Base-by-base conservation (phyloP, 495 filamentous ascomycete genomes). In the Podospora conica region DNA sequence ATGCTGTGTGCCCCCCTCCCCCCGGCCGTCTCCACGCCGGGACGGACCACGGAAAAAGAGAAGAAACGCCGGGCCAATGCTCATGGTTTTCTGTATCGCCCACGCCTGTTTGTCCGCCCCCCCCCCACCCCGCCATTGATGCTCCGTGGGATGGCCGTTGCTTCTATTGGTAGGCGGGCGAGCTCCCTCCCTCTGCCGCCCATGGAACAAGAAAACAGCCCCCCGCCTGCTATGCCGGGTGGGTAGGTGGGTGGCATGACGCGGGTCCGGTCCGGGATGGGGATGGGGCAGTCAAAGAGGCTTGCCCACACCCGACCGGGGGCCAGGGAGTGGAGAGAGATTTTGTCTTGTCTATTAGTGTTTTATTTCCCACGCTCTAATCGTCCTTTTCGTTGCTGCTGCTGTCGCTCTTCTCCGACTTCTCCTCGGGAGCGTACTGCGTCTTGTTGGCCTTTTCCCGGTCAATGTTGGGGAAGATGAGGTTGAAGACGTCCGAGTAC, bases 401-500 rank as follows among this genome's bases (percentile, higher is more conserved):
- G 27, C 68, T 63, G 60, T 71, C 58, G 74, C 67, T 5, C 15
- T 69, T 63, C 21, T 78, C 67, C 64, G 72, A 69, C 66, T 79
- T 78, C 59, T 77, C 81, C 71, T 88, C 84, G 76, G 81, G 79
- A 80, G 77, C 66, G 83, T 75, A 20, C 68, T 74, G 90, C 82
- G 79, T 90, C 84, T 76, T 83, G 74, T 90, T 91, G 66, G 89
- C 93, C 65, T 85, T 77, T 40, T 89, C 82, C 64, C 79, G 79
- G 79, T 98, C 91, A 3, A 98, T 79, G 71, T 90, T 81, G 53
- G 89, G 87, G 80, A 99, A 99, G 63, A 97, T 89, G 27, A 97
- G 79, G 59, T 93, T 85, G 76, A 96, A 98, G 29, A 98, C 91
- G 60, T 98, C 94, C 9, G 85, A 85, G 82, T 97, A 99, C 96